These are phyloP conservation scores for Neurospora sp. DNA, from an alignment of 2,329 filamentous ascomycete genomes.

Conservation along the genomic window DNA sequence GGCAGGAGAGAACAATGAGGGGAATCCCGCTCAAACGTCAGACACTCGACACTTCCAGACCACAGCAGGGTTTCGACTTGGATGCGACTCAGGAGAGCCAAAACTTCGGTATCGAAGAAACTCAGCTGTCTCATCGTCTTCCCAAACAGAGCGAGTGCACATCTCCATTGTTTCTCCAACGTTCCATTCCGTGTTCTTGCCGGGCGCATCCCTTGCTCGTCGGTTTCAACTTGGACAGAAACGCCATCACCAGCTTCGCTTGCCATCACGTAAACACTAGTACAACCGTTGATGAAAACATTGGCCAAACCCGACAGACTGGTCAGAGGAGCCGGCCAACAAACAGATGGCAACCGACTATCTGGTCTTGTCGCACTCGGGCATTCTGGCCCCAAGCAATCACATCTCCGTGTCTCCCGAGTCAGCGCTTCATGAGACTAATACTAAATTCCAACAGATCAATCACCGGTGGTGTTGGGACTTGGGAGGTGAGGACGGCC, in stretches of 20 bases:
- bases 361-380: background rate
- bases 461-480: background rate
- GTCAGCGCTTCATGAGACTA: constrained; percentile 13
- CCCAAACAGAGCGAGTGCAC: background rate
- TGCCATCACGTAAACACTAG: background rate
- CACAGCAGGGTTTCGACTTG: constrained; percentile 7
- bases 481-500: background rate
- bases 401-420: constrained; percentile 4
- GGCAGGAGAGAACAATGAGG: constrained; percentile 17
- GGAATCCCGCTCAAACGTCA: constrained; percentile 29
- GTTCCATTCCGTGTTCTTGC: background rate
- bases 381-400: background rate
- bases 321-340: background rate
- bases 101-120: background rate
- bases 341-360: background rate
- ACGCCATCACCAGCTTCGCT: background rate
- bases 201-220: background rate
- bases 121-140: background rate
- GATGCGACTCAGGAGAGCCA: constrained; percentile 7
- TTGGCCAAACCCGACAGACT: background rate
- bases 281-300: background rate
- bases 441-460: constrained; percentile 3
- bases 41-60: constrained; percentile 23
- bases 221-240: background rate
- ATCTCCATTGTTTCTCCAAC: background rate